Percentiles rank a stretch among this genome's conserved stretches.
phyloP scores from a whole-genome alignment of 768 basidiomycete genomes.

The Amanita jacksonii region DNA sequence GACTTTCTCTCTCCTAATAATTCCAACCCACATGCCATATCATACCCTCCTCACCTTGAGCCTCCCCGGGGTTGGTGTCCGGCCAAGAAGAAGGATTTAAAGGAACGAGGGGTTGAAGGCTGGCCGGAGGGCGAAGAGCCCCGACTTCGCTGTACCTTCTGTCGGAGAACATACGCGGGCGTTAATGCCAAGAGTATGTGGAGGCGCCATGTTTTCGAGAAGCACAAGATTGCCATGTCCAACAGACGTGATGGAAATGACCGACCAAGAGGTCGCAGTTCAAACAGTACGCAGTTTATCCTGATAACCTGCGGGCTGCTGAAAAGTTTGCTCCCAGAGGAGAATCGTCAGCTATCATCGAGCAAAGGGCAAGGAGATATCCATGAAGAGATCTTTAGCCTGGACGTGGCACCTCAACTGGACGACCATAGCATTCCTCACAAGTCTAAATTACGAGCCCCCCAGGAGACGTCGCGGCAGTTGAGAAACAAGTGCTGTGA shows the following conservation, averaged over 20 bases:
- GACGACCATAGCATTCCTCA: slow-evolving; percentile 24
- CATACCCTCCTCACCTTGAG: slow-evolving; percentile 70
- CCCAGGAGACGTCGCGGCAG: slow-evolving; percentile 14
- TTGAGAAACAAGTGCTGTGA: slow-evolving; percentile 12
- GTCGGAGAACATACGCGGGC: slow-evolving; percentile 73
- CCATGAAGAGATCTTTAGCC: slow-evolving; percentile 33
- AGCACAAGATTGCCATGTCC: slow-evolving; percentile 85
- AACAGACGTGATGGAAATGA: slow-evolving; percentile 70
- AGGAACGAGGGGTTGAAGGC: slow-evolving; percentile 55
- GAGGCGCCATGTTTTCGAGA: slow-evolving; percentile 82
- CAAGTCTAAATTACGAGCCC: slow-evolving; percentile 34
- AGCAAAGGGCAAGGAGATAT: slow-evolving; percentile 22
- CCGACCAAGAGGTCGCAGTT: slow-evolving; percentile 50
- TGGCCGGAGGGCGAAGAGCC: slow-evolving; percentile 82
- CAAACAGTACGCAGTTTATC: slow-evolving; percentile 44
- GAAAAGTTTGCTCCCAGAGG: no score
- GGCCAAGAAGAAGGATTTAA: slow-evolving; percentile 73
- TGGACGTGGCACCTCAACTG: slow-evolving; percentile 32
- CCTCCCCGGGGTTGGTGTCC: slow-evolving; percentile 84
- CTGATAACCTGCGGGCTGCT: no score
- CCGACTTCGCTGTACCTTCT: slow-evolving; percentile 74
- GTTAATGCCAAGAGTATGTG: slow-evolving; percentile 91
- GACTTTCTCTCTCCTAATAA: slow-evolving; percentile 49
- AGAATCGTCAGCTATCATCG: slow-evolving; percentile 35
- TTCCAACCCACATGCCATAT: slow-evolving; percentile 41